Percentiles rank a stretch among this genome's conserved stretches.
These are phyloP conservation scores for Penicillium bovifimosum DNA, from an alignment of 495 filamentous ascomycete species.

Conservation along the genomic window DNA sequence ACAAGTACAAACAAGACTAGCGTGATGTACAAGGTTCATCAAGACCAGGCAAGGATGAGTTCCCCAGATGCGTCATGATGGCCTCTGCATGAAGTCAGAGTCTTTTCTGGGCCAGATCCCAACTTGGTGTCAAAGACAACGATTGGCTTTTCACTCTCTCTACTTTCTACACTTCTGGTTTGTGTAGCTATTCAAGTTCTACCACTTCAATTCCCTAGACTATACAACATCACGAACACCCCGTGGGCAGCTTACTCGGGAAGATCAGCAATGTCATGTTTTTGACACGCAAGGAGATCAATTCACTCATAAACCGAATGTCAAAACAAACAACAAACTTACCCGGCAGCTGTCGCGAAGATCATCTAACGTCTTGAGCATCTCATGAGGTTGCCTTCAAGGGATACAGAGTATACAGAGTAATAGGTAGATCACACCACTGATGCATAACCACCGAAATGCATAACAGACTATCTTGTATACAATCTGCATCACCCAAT, in stretches of 20 bases:
- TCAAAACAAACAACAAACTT: not conserved
- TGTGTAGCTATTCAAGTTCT: conserved; percentile 2
- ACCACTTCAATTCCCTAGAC: not conserved
- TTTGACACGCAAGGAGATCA: not conserved
- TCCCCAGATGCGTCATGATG: conserved; percentile 35
- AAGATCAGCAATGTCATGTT: not conserved
- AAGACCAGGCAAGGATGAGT: conserved; percentile 11
- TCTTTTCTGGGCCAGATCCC: not conserved
- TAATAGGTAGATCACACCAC: conserved; percentile 16
- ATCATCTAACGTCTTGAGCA: not conserved
- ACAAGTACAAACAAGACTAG: conserved; percentile 17
- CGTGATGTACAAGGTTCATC: conserved; percentile 2
- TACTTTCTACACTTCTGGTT: not conserved
- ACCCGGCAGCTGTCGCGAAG: conserved; percentile 10
- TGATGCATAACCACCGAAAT: not conserved
- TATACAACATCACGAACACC: not conserved
- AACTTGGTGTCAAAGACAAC: not conserved
- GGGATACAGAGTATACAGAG: not conserved
- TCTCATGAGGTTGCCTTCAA: not conserved
- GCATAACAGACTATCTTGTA: not conserved
- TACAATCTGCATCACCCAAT: conserved; percentile 8
- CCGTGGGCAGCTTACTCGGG: not conserved
- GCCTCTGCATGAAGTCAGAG: conserved; percentile 25
- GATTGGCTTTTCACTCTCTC: not conserved
- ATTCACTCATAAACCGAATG: not conserved